Evolutionary conservation across 192 early-diverging fungal species (phyloP), one percentile per base, ranked within the genome.

Genomic region (Umbelopsis vinacea): DNA sequence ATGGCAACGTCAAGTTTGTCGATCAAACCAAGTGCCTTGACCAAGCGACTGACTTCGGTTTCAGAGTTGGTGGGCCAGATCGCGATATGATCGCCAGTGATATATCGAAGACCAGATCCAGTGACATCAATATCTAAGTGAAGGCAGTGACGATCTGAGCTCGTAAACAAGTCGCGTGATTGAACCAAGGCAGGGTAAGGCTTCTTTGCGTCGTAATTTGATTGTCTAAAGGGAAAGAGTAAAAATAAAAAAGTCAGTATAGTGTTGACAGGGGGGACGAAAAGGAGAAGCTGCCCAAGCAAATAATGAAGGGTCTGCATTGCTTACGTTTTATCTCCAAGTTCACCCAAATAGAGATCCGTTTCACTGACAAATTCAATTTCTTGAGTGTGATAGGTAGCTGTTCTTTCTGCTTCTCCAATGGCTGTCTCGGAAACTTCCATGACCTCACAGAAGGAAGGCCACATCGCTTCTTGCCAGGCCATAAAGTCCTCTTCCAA

Each of bases 401-500:
- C 84, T 67, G 50, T 17, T 43, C 43, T n/a, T n/a, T 43, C 26
- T 52, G 57, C 69, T 38, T 53, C 23, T 29, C 22, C 26, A 57
- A 45, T 22, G 38, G 23, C 35, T 22, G 53, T 74, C 35, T 78
- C 75, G 53, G 87, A 87, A 35, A 92, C 70, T n/a, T 88, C 87
- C 74, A 95, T 88, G 69, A 84, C 83, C 63, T 85, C 85, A 69
- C 89, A 88, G 46, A 95, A 84, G 53, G 83, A 84, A 35, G 87
- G 89, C 85, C 96, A 85, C 69, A 92, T 87, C 43, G 87, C 84
- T 6, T 93, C 91, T 85, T 97, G 95, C 97, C 97, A 99, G 53
- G 88, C 86, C 37, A 95, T 74, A 77, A 95, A 99, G 76, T 99
- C 96, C 54, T 97, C 97, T 78, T 99, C 97, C 57, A 98, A 80